Evolutionary conservation across 805 yeast genomes (phyloP).

Genomic region (Clavispora santaluciae): DNA sequence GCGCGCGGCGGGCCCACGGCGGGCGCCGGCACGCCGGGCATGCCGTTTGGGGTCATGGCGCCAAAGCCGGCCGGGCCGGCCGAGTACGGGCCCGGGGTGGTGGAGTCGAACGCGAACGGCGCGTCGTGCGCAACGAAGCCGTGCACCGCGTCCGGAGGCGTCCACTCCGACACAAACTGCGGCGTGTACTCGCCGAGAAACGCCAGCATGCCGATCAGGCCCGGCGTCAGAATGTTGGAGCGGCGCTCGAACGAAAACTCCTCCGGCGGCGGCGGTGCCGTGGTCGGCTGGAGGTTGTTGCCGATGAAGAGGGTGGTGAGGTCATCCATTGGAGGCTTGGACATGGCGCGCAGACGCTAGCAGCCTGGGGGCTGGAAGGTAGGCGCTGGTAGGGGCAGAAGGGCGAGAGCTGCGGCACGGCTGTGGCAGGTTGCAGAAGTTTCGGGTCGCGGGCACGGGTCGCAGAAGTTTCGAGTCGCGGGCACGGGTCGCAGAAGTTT

Average conservation of each 20-base stretch:
- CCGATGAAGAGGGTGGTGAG: slow-evolving; percentile 39
- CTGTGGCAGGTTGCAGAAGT: too few relatives aligned
- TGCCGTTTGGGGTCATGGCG: not conserved
- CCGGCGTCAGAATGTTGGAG: slow-evolving; percentile 2
- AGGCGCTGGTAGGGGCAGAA: not conserved
- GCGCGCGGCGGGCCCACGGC: slow-evolving; percentile 13
- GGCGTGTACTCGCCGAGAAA: not conserved
- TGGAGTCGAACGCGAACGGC: not conserved
- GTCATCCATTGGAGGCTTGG: slow-evolving; percentile 26
- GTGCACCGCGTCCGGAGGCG: not conserved
- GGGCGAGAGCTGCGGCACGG: not conserved
- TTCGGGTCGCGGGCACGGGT: too few relatives aligned
- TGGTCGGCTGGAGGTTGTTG: slow-evolving; percentile 28
- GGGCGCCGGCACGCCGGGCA: slow-evolving; percentile 2
- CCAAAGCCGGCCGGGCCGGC: not conserved
- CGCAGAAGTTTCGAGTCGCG: too few relatives aligned
- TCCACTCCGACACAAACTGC: not conserved
- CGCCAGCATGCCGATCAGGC: not conserved
- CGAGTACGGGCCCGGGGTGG: not conserved
- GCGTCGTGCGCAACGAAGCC: not conserved
- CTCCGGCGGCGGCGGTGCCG: slow-evolving; percentile 9
- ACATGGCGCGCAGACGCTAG: not conserved
- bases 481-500: too few relatives aligned
- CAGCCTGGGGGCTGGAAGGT: too few relatives aligned
- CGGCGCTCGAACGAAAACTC: slow-evolving; percentile 1